phyloP scores from a whole-genome alignment of 805 yeast genomes.

The Phaffomyces antillensis region DNA sequence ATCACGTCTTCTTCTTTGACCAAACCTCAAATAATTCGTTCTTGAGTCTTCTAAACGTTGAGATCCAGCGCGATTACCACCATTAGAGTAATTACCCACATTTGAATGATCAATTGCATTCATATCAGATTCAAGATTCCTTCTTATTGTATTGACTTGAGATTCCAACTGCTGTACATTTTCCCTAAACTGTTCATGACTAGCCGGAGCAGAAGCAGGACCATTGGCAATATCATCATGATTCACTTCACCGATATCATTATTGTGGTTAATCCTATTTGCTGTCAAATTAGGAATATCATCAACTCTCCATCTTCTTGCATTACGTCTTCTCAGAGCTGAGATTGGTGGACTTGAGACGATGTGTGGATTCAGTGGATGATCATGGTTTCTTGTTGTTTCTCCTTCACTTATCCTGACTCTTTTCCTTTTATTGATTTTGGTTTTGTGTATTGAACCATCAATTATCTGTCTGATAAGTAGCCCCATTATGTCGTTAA shows the following conservation, averaged over 20 bases:
- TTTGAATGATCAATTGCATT: no score
- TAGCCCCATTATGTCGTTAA: not conserved
- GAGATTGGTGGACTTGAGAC: no score
- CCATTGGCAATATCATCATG: no score
- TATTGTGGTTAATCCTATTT: no score
- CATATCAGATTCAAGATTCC: not conserved
- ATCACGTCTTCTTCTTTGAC: not conserved
- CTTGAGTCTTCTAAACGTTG: no score
- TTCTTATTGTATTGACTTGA: constrained; percentile 2
- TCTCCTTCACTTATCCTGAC: constrained; percentile 8
- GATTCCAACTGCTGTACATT: constrained; percentile 2
- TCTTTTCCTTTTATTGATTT: constrained; percentile 1
- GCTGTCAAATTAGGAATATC: no score
- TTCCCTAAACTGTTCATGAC: not conserved
- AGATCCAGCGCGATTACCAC: no score
- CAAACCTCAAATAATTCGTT: not conserved
- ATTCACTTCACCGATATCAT: no score
- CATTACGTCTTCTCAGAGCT: constrained; percentile 6
- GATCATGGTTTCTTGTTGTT: not conserved
- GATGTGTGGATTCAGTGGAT: no score
- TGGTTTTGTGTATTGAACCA: not conserved
- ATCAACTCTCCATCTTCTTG: constrained; percentile 2
- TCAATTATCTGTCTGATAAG: not conserved
- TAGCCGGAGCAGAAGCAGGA: no score
- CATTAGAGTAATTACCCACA: no score